Evolutionary conservation across 352 stramenopile species (phyloP).

Genomic region (Pythium grandisporangium): DNA sequence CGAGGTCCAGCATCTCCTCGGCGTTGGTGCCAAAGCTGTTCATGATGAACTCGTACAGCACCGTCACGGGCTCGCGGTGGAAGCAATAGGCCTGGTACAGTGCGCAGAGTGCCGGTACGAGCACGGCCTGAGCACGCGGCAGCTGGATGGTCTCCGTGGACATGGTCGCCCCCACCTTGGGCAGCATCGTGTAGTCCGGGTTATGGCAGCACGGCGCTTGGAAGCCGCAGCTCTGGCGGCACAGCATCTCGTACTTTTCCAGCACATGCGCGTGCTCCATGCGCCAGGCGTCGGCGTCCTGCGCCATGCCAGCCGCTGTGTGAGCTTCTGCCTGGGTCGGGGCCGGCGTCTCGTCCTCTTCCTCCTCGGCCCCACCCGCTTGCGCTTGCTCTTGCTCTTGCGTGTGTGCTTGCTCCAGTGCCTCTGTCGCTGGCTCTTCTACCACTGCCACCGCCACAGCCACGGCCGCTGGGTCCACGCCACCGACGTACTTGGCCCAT

Average conservation of each 20-base stretch:
- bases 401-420: too few species aligned
- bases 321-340: too few species aligned
- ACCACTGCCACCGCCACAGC: too few species aligned
- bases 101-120: slow-evolving; percentile 10
- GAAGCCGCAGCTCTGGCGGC: slow-evolving; percentile 47
- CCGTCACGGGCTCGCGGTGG: slow-evolving; percentile 15
- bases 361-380: slow-evolving; percentile 1
- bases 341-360: not conserved
- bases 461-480: too few species aligned
- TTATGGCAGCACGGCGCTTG: slow-evolving; percentile 54
- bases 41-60: slow-evolving; percentile 27
- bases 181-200: slow-evolving; percentile 44
- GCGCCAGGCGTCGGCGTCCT: slow-evolving; percentile 1
- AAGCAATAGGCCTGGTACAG: slow-evolving; percentile 26
- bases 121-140: slow-evolving; percentile 9
- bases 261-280: slow-evolving; percentile 36
- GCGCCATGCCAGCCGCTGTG: not conserved
- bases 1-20: slow-evolving; percentile 14
- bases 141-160: slow-evolving; percentile 7
- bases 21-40: slow-evolving; percentile 11
- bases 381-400: too few species aligned
- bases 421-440: too few species aligned
- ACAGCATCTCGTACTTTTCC: slow-evolving; percentile 49
- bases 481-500: slow-evolving; percentile 32
- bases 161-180: slow-evolving; percentile 5